Evolutionary conservation across 148 eudicot genomes (phyloP).

Genomic region (Silene conica): DNA sequence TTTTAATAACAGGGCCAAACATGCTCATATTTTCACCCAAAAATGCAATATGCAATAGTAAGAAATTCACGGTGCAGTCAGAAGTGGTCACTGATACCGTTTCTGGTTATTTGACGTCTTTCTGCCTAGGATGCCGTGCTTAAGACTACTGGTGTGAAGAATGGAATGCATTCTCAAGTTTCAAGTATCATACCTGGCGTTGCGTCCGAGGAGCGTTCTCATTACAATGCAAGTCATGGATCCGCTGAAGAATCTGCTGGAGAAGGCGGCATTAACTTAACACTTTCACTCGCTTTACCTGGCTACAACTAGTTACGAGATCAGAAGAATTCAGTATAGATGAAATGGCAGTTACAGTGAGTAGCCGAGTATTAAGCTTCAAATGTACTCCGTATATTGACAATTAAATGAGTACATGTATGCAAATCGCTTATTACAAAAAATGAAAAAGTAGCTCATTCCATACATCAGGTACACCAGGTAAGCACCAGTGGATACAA

Average conservation of each 20-base stretch:
- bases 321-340: neutral
- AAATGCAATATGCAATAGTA: too few relatives aligned
- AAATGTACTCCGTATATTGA: conserved; percentile 1
- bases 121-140: conserved; percentile 8
- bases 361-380: neutral
- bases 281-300: conserved; percentile 28
- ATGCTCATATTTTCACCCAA: too few relatives aligned
- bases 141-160: neutral
- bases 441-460: conserved; percentile 72
- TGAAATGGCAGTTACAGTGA: neutral
- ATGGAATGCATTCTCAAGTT: neutral
- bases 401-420: conserved; percentile 14
- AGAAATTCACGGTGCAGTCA: too few relatives aligned
- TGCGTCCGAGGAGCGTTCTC: conserved; percentile 3
- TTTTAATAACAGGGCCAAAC: too few relatives aligned
- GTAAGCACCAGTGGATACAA: conserved; percentile 94
- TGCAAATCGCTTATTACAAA: conserved; percentile 31
- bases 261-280: conserved; percentile 17
- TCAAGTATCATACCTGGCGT: conserved; percentile 3
- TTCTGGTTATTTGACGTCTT: neutral
- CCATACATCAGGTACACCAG: conserved; percentile 90
- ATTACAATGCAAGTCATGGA: conserved; percentile 10
- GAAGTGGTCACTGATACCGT: neutral
- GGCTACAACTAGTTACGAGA: conserved; percentile 13
- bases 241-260: conserved; percentile 12